Percentiles rank a stretch among this genome's conserved stretches.
phyloP scores from a whole-genome alignment of 805 yeast species.

The Candida sithepensis region DNA sequence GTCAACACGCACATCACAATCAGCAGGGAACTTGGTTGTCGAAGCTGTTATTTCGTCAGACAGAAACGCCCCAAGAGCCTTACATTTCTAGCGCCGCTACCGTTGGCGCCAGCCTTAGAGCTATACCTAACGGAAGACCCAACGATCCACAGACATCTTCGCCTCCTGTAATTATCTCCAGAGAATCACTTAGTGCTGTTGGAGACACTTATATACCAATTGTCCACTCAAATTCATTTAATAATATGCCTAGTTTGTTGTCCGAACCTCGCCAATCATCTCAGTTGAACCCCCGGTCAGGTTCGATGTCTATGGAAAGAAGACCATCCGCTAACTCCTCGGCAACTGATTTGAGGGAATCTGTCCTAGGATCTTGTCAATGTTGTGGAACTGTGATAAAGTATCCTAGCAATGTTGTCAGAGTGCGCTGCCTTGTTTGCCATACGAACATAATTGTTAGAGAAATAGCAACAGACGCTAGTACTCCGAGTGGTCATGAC shows the following conservation, averaged over 20 bases:
- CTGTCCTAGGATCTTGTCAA: constrained; percentile 32
- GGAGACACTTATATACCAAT: neutral
- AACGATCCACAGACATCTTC: neutral
- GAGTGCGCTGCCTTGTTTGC: constrained; percentile 62
- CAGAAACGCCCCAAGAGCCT: too few relatives aligned
- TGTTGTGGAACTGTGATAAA: constrained; percentile 46
- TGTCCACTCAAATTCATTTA: neutral
- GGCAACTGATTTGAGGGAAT: neutral
- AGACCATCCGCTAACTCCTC: neutral
- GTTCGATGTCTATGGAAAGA: neutral
- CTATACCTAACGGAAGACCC: neutral
- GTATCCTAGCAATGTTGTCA: constrained; percentile 33
- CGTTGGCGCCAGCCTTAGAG: neutral
- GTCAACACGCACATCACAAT: neutral
- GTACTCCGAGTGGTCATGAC: neutral
- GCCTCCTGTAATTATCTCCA: neutral
- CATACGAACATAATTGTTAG: constrained; percentile 34
- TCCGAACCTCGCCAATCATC: neutral
- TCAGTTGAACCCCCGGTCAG: neutral
- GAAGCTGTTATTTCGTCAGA: neutral
- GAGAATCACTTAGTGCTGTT: neutral
- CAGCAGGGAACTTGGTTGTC: neutral
- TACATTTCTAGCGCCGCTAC: too few relatives aligned
- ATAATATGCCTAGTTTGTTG: neutral
- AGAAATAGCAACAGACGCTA: neutral